A percentile compares a stretch with the other conserved stretches of the same genome.
Evolutionary conservation across 129 eudicot genomes (phyloP).

Genomic region (Centella asiatica): DNA sequence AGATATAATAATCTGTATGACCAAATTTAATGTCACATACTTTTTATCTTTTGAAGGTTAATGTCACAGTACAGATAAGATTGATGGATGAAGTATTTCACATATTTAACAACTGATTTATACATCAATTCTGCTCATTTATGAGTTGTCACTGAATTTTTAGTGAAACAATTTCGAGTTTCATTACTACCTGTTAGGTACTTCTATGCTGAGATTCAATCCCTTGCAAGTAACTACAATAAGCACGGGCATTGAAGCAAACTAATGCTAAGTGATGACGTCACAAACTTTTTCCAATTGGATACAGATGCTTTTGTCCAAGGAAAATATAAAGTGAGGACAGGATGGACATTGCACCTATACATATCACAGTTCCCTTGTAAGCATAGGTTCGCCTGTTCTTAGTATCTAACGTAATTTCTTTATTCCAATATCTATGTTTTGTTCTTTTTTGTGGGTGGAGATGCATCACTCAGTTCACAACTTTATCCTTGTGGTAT

Average conservation of each 20-base stretch:
- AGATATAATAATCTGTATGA: neutral
- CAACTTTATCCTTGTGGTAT: constrained; percentile 59
- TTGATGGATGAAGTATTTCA: too few relatives aligned
- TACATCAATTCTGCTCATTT: neutral
- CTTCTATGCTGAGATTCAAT: constrained; percentile 60
- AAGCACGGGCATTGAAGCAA: constrained; percentile 19
- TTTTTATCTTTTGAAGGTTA: too few relatives aligned
- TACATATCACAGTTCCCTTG: constrained; percentile 94
- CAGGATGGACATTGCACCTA: constrained; percentile 78
- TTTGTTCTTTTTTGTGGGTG: constrained; percentile 48
- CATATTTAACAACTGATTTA: neutral
- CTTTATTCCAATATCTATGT: neutral
- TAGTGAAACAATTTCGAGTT: neutral
- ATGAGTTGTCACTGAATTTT: neutral
- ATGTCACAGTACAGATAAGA: too few relatives aligned
- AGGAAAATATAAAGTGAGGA: constrained; percentile 49
- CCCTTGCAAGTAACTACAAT: neutral
- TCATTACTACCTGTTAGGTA: constrained; percentile 40
- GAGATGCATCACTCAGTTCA: constrained; percentile 73
- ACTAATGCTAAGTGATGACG: constrained; percentile 28
- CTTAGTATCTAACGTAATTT: neutral
- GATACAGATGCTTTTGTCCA: constrained; percentile 37
- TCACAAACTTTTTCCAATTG: constrained; percentile 34
- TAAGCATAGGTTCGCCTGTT: constrained; percentile 34
- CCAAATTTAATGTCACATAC: neutral